phyloP scores from a whole-genome alignment of 768 basidiomycete species.

The Cystofilobasidium bisporidii region DNA sequence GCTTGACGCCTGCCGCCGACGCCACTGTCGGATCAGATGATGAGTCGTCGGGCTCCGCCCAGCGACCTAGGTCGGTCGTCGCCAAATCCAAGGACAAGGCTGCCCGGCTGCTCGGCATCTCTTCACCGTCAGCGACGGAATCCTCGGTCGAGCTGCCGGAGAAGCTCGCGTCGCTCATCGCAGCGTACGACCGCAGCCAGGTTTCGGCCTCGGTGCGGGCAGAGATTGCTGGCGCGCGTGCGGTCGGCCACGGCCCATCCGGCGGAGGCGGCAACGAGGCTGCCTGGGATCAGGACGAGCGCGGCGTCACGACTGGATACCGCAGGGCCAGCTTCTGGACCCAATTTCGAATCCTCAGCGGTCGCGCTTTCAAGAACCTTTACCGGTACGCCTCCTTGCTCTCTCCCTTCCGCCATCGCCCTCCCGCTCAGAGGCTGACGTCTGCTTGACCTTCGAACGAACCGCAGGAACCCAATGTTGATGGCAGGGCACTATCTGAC shows the following conservation, averaged over 20 bases:
- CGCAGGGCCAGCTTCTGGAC: conserved; percentile 74
- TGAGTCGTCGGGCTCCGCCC: neutral
- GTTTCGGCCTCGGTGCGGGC: conserved; percentile 54
- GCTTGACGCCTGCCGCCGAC: neutral
- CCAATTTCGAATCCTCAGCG: conserved; percentile 89
- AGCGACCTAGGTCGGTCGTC: neutral
- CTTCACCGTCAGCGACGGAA: conserved; percentile 23
- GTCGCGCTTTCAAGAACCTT: conserved; percentile 93
- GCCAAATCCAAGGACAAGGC: conserved; percentile 31
- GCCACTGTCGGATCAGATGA: neutral
- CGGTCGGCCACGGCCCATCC: conserved; percentile 19
- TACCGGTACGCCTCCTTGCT: conserved; percentile 50
- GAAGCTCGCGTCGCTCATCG: conserved; percentile 60
- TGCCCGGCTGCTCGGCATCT: conserved; percentile 34
- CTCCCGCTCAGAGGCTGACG: too few species aligned
- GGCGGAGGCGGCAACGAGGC: conserved; percentile 20
- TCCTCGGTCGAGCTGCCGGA: conserved; percentile 40
- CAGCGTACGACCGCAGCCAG: conserved; percentile 58
- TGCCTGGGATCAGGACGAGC: conserved; percentile 16
- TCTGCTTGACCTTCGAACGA: conserved; percentile 14
- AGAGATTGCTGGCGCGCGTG: conserved; percentile 47
- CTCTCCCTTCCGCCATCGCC: neutral
- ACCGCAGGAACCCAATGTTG: conserved; percentile 64
- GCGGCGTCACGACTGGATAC: conserved; percentile 38
- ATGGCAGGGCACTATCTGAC: conserved; percentile 83